Percentiles rank a stretch among this genome's conserved stretches.
phyloP scores from a whole-genome alignment of 2,329 filamentous ascomycete genomes.

The Plectosphaerella plurivora region DNA sequence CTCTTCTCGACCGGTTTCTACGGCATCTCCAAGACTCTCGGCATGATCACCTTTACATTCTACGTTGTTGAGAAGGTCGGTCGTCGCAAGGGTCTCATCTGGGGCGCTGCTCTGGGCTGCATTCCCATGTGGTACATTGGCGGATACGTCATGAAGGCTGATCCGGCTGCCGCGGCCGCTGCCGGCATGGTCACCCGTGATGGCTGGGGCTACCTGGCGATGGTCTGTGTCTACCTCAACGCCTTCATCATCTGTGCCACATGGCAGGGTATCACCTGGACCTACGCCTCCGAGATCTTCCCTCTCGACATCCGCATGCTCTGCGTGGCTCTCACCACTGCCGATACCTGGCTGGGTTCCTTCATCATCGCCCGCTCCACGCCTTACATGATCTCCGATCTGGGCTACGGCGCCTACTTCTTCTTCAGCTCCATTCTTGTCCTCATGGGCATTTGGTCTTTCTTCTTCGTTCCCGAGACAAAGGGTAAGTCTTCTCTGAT shows the following conservation, averaged over 20 bases:
- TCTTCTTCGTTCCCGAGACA: slow-evolving; percentile 47
- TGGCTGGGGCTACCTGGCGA: slow-evolving; percentile 38
- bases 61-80: slow-evolving; percentile 43
- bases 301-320: slow-evolving; percentile 30
- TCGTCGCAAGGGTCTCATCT: slow-evolving; percentile 41
- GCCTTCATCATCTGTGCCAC: slow-evolving; percentile 30
- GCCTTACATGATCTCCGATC: slow-evolving; percentile 33
- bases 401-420: slow-evolving; percentile 47
- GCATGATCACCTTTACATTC: slow-evolving; percentile 33
- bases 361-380: slow-evolving; percentile 34
- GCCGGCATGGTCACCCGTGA: slow-evolving; percentile 37
- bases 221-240: slow-evolving; percentile 42
- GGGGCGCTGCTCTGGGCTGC: slow-evolving; percentile 32
- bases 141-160: slow-evolving; percentile 26
- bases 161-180: slow-evolving; percentile 32
- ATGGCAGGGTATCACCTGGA: slow-evolving; percentile 38
- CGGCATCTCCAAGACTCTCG: slow-evolving; percentile 30
- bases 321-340: slow-evolving; percentile 26
- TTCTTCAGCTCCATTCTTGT: slow-evolving; percentile 45
- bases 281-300: slow-evolving; percentile 44
- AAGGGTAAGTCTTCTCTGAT: slow-evolving; percentile 29
- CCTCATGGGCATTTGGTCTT: slow-evolving; percentile 39
- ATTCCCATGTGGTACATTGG: slow-evolving; percentile 36
- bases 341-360: slow-evolving; percentile 31
- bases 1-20: slow-evolving; percentile 36